Conservation (phyloP, 2,329 filamentous ascomycete species). For the Calonectria montana region DNA sequence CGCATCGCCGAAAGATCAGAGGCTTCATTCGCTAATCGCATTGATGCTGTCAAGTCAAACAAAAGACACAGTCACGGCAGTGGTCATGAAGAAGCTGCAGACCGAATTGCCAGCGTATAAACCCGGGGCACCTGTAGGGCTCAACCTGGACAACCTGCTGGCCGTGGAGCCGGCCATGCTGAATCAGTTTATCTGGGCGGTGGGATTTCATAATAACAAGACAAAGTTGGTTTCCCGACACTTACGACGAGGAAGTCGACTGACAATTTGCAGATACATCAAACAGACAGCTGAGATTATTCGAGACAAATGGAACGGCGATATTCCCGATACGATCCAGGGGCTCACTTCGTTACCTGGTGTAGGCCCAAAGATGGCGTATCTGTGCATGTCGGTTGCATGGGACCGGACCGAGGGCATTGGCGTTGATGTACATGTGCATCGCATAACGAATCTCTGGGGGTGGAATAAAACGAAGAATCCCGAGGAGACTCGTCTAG, state of each 20-base stretch:
- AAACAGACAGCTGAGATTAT: slow-evolving; percentile 81
- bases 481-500: slow-evolving; percentile 83
- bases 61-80: slow-evolving; percentile 90
- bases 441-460: slow-evolving; percentile 95
- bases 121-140: slow-evolving; percentile 58
- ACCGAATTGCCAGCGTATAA: slow-evolving; percentile 71
- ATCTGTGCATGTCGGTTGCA: slow-evolving; percentile 83
- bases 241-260: slow-evolving; percentile 5
- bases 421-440: slow-evolving; percentile 94
- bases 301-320: slow-evolving; percentile 74
- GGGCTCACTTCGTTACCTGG: slow-evolving; percentile 83
- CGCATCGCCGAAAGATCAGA: slow-evolving; percentile 66
- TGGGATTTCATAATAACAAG: slow-evolving; percentile 97
- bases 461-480: slow-evolving; percentile 86
- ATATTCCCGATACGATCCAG: slow-evolving; percentile 83
- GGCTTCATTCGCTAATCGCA: slow-evolving; percentile 88
- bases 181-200: slow-evolving; percentile 82
- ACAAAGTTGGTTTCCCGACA: slow-evolving; percentile 63
- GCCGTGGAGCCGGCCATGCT: slow-evolving; percentile 72
- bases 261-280: slow-evolving; percentile 62
- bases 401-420: slow-evolving; percentile 77
- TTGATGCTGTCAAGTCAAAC: slow-evolving; percentile 95
- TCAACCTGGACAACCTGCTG: slow-evolving; percentile 83
- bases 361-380: slow-evolving; percentile 95
- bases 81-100: slow-evolving; percentile 83